Evolutionary conservation across 1,139 yeast genomes (phyloP).

Genomic region (Scheffersomyces segobiensis): DNA sequence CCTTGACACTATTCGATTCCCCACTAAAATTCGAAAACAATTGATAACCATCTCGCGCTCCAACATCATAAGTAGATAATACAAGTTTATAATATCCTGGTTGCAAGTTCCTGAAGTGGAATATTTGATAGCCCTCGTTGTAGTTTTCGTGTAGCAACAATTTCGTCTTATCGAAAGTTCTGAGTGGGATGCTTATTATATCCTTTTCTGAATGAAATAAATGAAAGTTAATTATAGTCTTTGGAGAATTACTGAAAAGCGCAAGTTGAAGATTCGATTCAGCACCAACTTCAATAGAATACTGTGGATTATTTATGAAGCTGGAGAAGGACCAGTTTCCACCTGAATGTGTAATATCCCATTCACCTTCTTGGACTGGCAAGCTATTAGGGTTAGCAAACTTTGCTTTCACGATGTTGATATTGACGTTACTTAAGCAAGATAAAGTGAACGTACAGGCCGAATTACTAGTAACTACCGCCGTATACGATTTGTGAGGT

Average conservation of each 20-base stretch:
- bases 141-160: conserved; percentile 31
- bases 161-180: conserved; percentile 30
- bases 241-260: conserved; percentile 22
- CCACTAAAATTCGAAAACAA: conserved; percentile 14
- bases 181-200: conserved; percentile 16
- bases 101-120: conserved; percentile 22
- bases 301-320: conserved; percentile 67
- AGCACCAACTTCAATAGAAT: conserved; percentile 25
- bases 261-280: conserved; percentile 21
- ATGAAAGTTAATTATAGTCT: conserved; percentile 38
- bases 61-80: conserved; percentile 29
- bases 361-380: conserved; percentile 37
- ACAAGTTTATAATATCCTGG: conserved; percentile 41
- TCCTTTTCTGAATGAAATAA: conserved; percentile 34
- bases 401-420: conserved; percentile 25
- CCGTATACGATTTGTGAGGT: conserved; percentile 24
- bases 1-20: conserved; percentile 6
- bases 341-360: conserved; percentile 53
- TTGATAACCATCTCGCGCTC: conserved; percentile 5
- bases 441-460: conserved; percentile 38
- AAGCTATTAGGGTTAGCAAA: conserved; percentile 19
- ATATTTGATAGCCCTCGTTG: conserved; percentile 18
- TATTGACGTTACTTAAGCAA: conserved; percentile 29
- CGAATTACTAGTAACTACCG: conserved; percentile 24
- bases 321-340: conserved; percentile 57